These are phyloP conservation scores for Epithemia pelagica DNA, from an alignment of 108 stramenopile species.

Conservation along the genomic window DNA sequence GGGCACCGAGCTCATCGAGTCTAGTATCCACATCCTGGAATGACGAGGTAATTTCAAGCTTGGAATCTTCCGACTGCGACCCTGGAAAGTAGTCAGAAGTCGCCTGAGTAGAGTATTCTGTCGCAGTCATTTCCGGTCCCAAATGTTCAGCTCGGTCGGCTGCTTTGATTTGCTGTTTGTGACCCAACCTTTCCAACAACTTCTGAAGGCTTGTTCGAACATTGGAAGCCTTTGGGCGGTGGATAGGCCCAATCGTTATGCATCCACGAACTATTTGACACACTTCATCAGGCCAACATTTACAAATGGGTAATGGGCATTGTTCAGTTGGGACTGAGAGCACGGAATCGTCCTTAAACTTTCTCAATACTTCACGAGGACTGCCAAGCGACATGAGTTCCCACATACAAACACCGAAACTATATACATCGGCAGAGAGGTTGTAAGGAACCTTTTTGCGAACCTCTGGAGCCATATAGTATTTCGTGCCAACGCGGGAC, in stretches of 20 bases:
- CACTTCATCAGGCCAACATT: conserved; percentile 19
- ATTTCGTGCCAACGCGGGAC: conserved; percentile 32
- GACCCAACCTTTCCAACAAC: conserved; percentile 7
- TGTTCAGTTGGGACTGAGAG: background rate
- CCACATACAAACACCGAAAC: conserved; percentile 37
- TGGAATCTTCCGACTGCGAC: background rate
- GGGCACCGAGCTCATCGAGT: too few relatives aligned
- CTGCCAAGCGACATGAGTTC: conserved; percentile 25
- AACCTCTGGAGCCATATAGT: conserved; percentile 55
- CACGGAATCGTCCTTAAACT: background rate
- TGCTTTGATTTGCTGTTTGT: background rate
- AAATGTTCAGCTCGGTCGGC: background rate
- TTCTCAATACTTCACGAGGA: conserved; percentile 4
- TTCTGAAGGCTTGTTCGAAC: conserved; percentile 6
- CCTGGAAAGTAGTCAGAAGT: background rate
- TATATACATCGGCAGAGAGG: conserved; percentile 44
- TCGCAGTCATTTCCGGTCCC: background rate
- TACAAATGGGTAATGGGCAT: conserved; percentile 9
- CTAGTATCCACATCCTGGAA: too few relatives aligned
- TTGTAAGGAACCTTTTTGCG: conserved; percentile 33
- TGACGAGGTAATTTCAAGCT: background rate
- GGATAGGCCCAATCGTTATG: background rate
- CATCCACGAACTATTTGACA: conserved; percentile 2
- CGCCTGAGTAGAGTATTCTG: background rate
- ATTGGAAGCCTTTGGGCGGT: conserved; percentile 9